Conservation (phyloP, 495 filamentous ascomycete genomes). For the Podospora anserina region DNA sequence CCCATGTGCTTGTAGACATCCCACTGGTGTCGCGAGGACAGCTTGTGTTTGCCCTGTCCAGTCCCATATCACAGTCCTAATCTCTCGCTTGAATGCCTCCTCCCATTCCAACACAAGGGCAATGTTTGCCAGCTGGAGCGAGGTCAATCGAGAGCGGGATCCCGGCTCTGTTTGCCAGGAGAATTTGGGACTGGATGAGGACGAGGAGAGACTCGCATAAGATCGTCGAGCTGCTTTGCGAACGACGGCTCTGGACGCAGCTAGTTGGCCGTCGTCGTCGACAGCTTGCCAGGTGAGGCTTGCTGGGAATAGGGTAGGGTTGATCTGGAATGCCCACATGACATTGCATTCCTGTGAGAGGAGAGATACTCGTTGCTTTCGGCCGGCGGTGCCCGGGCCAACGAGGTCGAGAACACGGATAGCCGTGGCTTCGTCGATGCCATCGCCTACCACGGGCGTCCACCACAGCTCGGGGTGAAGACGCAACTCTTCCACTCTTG, state of each 20-base stretch:
- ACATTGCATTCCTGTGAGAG: conserved; percentile 12
- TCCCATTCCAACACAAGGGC: conserved; percentile 13
- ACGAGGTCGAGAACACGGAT: conserved; percentile 5
- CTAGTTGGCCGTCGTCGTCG: conserved; percentile 9
- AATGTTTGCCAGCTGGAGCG: conserved; percentile 15
- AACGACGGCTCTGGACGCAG: background rate
- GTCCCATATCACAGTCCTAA: conserved; percentile 16
- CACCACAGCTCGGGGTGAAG: conserved; percentile 1
- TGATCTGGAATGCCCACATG: conserved; percentile 16
- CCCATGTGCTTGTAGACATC: background rate
- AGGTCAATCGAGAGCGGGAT: background rate
- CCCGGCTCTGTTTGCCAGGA: conserved; percentile 1
- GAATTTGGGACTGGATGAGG: conserved; percentile 2
- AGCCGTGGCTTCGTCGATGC: conserved; percentile 4
- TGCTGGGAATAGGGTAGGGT: conserved; percentile 3
- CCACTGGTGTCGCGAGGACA: conserved; percentile 7
- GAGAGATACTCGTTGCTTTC: background rate
- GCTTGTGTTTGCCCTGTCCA: conserved; percentile 10
- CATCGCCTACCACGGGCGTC: conserved; percentile 2
- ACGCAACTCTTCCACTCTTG: conserved; percentile 5
- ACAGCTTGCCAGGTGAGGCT: conserved; percentile 10
- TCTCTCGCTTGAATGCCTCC: conserved; percentile 13
- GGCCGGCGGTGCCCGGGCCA: background rate
- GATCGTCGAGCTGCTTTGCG: background rate
- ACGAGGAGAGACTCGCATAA: background rate